A percentile compares a stretch with the other conserved stretches of the same genome.
These are phyloP conservation scores for Lodderomyces beijingensis DNA, from an alignment of 1,139 yeast genomes.

Conservation along the genomic window DNA sequence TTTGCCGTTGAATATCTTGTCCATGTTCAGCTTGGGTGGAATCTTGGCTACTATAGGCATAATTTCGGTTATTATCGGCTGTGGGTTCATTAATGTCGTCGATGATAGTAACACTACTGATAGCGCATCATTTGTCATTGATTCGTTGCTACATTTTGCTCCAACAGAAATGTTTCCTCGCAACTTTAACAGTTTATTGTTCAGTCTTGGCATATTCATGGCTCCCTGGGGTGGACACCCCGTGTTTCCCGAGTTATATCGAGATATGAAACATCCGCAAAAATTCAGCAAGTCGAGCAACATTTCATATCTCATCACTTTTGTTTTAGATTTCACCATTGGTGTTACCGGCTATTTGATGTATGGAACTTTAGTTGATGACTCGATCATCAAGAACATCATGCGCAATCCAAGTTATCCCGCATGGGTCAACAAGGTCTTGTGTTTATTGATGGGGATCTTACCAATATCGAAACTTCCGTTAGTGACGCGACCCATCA, in stretches of 20 bases:
- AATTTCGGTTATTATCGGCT: conserved; percentile 50
- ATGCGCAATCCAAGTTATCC: conserved; percentile 35
- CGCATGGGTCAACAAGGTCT: conserved; percentile 22
- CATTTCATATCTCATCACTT: conserved; percentile 32
- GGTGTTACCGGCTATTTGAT: conserved; percentile 37
- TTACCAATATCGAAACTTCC: conserved; percentile 42
- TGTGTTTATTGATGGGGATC: conserved; percentile 36
- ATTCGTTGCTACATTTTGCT: conserved; percentile 60
- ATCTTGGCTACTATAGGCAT: conserved; percentile 67
- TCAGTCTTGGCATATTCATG: conserved; percentile 72
- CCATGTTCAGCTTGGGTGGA: conserved; percentile 71
- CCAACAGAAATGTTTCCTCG: conserved; percentile 49
- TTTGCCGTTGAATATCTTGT: conserved; percentile 67
- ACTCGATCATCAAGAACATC: conserved; percentile 37
- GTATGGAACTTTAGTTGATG: conserved; percentile 36
- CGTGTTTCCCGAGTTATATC: conserved; percentile 72
- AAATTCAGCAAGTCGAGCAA: conserved; percentile 27
- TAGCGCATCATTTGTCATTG: too few relatives aligned
- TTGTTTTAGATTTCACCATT: conserved; percentile 28
- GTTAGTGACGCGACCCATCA: conserved; percentile 34
- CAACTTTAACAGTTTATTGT: conserved; percentile 43
- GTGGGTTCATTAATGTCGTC: conserved; percentile 58
- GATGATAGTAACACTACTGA: conserved; percentile 48
- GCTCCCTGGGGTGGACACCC: conserved; percentile 94
- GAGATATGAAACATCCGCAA: conserved; percentile 79